Conservation (phyloP, 495 filamentous ascomycete species). For the Cercophora scortea region DNA sequence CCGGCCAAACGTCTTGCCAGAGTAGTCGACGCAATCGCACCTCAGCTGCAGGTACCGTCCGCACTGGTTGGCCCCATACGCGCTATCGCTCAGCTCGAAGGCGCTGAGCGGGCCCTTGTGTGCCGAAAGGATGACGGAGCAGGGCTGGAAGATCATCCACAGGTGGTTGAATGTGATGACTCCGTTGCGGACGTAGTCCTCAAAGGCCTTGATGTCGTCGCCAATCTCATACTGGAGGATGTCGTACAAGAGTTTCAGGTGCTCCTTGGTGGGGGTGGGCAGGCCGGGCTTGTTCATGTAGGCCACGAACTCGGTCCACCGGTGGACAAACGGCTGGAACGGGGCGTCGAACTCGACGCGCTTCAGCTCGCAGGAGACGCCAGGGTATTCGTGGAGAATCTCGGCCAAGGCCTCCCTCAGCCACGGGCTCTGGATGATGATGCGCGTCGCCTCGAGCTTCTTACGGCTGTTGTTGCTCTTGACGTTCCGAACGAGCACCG, state of each 20-base stretch:
- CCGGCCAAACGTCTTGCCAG: constrained; percentile 52
- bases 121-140: constrained; percentile 20
- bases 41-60: constrained; percentile 35
- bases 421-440: constrained; percentile 57
- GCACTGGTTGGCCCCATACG: constrained; percentile 22
- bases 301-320: constrained; percentile 49
- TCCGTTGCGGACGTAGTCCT: constrained; percentile 48
- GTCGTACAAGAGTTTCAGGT: constrained; percentile 49
- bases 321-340: constrained; percentile 59
- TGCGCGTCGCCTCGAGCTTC: constrained; percentile 51
- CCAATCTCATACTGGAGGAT: constrained; percentile 53
- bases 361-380: constrained; percentile 52
- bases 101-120: constrained; percentile 23
- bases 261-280: constrained; percentile 42
- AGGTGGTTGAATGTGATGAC: constrained; percentile 53
- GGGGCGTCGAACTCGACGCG: constrained; percentile 52
- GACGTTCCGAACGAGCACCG: constrained; percentile 25
- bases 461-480: constrained; percentile 46
- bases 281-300: constrained; percentile 38
- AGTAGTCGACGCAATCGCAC: constrained; percentile 48
- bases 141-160: constrained; percentile 39
- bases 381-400: constrained; percentile 55
- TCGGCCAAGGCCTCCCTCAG: constrained; percentile 49
- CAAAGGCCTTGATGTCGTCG: constrained; percentile 45
- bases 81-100: constrained; percentile 22